Evolutionary conservation across 768 basidiomycete species (phyloP).

Genomic region (Pleurotus salmoneostramineus): DNA sequence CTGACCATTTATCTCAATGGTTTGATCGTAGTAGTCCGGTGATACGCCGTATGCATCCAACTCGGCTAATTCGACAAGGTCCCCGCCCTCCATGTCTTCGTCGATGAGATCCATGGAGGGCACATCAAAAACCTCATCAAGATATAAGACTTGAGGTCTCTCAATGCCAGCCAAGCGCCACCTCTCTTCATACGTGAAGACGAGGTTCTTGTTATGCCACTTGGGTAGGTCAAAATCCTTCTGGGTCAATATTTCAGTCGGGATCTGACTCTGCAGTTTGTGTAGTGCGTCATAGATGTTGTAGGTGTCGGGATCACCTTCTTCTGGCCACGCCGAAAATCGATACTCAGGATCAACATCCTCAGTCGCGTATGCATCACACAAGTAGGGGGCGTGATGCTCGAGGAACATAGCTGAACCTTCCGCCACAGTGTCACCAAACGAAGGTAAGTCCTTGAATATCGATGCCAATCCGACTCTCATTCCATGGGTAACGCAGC

Average conservation of each 20-base stretch:
- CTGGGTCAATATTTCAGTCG: not conserved
- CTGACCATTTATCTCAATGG: not conserved
- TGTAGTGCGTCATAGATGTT: not conserved
- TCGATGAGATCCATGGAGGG: no score
- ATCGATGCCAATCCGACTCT: not conserved
- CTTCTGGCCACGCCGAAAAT: not conserved
- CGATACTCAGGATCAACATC: not conserved
- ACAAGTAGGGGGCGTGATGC: not conserved
- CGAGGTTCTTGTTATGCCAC: not conserved
- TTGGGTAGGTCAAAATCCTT: not conserved
- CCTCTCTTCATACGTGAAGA: not conserved
- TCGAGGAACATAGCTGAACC: not conserved
- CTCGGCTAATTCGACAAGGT: not conserved
- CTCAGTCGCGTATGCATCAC: not conserved
- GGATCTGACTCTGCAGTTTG: not conserved
- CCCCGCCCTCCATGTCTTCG: not conserved
- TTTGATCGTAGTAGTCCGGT: not conserved
- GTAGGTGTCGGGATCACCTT: not conserved
- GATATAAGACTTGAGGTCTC: not conserved
- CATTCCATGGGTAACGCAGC: conserved; percentile 1
- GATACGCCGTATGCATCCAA: not conserved
- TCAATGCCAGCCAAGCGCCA: not conserved
- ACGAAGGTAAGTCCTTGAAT: not conserved
- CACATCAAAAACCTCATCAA: not conserved
- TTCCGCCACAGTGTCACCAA: not conserved